phyloP scores from a whole-genome alignment of 495 filamentous ascomycete genomes.

The Penicillium cataractarum region DNA sequence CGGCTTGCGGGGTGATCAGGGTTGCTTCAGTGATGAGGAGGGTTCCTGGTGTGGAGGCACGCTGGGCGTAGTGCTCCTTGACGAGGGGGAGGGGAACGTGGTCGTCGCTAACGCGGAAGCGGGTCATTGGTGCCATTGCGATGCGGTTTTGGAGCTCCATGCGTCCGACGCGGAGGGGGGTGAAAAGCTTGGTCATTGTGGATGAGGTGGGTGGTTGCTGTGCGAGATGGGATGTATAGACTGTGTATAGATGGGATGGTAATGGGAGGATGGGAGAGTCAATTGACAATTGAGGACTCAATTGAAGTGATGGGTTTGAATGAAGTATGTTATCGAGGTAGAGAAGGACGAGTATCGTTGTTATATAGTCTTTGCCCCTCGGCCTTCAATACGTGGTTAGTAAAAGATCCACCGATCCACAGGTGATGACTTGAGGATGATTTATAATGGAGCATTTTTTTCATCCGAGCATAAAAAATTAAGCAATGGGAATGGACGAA shows the following conservation, averaged over 20 bases:
- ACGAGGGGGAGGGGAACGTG: slow-evolving; percentile 43
- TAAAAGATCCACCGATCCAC: too few relatives aligned
- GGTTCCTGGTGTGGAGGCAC: slow-evolving; percentile 51
- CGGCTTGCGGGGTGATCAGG: slow-evolving; percentile 59
- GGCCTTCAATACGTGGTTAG: too few relatives aligned
- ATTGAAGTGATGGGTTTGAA: background rate
- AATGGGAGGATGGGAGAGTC: background rate
- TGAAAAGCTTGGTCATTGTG: slow-evolving; percentile 50
- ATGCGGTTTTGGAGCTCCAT: slow-evolving; percentile 53
- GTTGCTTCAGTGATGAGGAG: slow-evolving; percentile 64
- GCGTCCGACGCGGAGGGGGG: slow-evolving; percentile 51
- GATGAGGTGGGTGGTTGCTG: background rate
- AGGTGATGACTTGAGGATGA: background rate
- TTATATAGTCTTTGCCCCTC: background rate
- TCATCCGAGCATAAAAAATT: too few relatives aligned
- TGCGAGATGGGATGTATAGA: background rate
- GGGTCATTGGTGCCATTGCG: slow-evolving; percentile 54
- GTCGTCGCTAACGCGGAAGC: slow-evolving; percentile 50
- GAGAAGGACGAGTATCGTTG: background rate
- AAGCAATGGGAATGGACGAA: background rate
- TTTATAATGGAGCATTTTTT: background rate
- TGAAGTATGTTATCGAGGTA: background rate
- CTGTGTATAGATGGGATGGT: background rate
- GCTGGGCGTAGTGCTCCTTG: slow-evolving; percentile 57
- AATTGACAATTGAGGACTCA: background rate